A percentile compares a stretch with the other conserved stretches of the same genome.
Conservation (phyloP, 805 yeast species). For the Lachancea cidri region DNA sequence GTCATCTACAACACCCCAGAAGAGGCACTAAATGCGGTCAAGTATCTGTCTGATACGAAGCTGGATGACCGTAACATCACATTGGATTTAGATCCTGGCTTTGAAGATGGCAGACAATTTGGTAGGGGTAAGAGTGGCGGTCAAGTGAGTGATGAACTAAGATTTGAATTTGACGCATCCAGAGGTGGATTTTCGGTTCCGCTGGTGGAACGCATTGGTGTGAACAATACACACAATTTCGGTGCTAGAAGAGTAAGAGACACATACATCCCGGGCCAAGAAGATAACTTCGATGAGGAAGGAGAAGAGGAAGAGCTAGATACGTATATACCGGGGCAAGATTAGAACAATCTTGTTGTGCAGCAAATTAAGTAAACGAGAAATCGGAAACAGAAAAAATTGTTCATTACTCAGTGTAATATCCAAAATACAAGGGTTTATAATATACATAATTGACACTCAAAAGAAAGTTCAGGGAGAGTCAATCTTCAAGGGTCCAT, state of each 20-base stretch:
- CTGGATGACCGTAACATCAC: conserved; percentile 78
- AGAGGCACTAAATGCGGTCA: conserved; percentile 77
- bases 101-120: conserved; percentile 90
- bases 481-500: too few species aligned
- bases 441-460: too few species aligned
- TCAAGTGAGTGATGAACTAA: conserved; percentile 70
- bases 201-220: conserved; percentile 30
- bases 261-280: conserved; percentile 20
- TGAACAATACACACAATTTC: conserved; percentile 21
- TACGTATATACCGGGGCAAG: conserved; percentile 11
- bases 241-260: conserved; percentile 31
- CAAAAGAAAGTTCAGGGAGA: too few species aligned
- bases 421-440: neutral
- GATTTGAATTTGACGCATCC: conserved; percentile 46
- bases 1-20: conserved; percentile 65
- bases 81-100: conserved; percentile 94
- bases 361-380: neutral
- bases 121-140: conserved; percentile 95
- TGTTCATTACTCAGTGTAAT: neutral
- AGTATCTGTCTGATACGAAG: conserved; percentile 74
- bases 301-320: conserved; percentile 14
- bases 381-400: neutral
- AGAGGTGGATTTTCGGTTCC: conserved; percentile 44
- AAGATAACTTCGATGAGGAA: conserved; percentile 7
- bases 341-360: too few species aligned